These are phyloP conservation scores for Pyrenochaeta sp. DNA, from an alignment of 2,329 filamentous ascomycete species.

Conservation along the genomic window DNA sequence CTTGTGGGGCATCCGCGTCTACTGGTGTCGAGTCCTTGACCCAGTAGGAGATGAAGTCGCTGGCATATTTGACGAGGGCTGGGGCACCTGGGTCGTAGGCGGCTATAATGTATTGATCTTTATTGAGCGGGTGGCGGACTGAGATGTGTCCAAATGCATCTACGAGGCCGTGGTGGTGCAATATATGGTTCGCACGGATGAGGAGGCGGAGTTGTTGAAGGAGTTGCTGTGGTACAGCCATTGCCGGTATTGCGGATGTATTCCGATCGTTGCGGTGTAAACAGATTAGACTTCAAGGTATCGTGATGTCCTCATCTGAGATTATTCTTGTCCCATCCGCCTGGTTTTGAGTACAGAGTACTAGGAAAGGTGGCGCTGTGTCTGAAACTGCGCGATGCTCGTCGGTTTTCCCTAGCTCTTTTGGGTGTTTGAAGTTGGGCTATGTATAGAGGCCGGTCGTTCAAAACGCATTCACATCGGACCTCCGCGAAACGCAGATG, in stretches of 20 bases:
- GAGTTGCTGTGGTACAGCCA: conserved; percentile 18
- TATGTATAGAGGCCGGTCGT: no score
- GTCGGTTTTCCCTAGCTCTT: conserved; percentile 1
- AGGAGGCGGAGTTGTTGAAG: conserved; percentile 29
- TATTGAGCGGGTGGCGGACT: conserved; percentile 57
- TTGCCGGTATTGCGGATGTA: not conserved
- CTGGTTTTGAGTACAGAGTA: no score
- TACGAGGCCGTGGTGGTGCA: conserved; percentile 60
- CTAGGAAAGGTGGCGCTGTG: no score
- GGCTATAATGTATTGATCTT: conserved; percentile 59
- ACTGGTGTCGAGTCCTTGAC: conserved; percentile 55
- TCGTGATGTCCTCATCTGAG: not conserved
- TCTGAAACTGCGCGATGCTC: not conserved
- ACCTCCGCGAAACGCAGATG: no score
- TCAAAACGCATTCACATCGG: no score
- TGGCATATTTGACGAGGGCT: conserved; percentile 54
- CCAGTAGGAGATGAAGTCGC: conserved; percentile 59
- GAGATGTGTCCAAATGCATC: conserved; percentile 65
- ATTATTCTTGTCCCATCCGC: no score
- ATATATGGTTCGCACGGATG: conserved; percentile 55
- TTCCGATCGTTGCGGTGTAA: no score
- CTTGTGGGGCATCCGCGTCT: conserved; percentile 46
- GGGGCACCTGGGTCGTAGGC: conserved; percentile 55
- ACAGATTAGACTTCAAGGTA: not conserved
- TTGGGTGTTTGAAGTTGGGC: no score